Evolutionary conservation across 352 stramenopile species (phyloP).

Genomic region (Pythium volutum): DNA sequence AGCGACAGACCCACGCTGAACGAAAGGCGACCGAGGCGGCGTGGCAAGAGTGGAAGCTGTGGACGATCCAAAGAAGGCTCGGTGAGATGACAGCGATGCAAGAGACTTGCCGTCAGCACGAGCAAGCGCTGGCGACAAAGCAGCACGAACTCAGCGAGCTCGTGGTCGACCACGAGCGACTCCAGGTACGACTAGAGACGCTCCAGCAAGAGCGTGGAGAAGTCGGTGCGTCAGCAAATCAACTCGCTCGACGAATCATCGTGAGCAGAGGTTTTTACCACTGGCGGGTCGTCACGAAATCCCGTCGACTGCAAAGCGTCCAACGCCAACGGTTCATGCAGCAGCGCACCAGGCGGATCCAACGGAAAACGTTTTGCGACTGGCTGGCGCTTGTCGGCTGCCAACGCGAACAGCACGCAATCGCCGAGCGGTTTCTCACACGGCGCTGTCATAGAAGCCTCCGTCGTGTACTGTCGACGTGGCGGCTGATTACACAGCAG

Average conservation of each 20-base stretch:
- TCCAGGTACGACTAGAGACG: background rate
- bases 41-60: constrained; percentile 10
- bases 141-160: background rate
- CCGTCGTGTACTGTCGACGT: background rate
- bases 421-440: background rate
- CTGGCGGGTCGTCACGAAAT: background rate
- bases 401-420: background rate
- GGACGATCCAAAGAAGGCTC: background rate
- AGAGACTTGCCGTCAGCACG: background rate
- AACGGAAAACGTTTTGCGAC: background rate
- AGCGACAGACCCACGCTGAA: background rate
- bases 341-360: background rate
- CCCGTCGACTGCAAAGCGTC: no score
- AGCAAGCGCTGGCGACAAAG: background rate
- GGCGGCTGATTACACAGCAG: background rate
- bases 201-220: background rate
- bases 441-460: background rate
- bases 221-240: background rate
- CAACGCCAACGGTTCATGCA: background rate
- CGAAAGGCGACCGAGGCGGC: background rate
- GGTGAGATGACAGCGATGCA: background rate
- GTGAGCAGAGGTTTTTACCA: background rate
- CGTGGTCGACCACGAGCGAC: background rate
- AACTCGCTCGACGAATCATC: background rate
- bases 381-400: background rate